phyloP scores from a whole-genome alignment of 2,329 filamentous ascomycete genomes.

The Hypoxylon sp. region DNA sequence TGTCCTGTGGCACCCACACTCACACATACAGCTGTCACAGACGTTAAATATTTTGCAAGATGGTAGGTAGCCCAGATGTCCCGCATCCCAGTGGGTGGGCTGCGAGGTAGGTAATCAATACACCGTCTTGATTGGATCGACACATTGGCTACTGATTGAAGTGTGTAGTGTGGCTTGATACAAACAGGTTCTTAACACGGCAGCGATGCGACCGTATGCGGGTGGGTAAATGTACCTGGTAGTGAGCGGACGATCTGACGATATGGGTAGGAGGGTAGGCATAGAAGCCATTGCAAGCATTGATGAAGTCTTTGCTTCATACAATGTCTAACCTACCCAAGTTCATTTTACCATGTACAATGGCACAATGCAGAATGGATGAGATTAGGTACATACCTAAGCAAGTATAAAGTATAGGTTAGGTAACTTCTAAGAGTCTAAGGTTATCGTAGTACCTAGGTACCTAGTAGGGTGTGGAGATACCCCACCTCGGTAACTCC shows the following conservation, averaged over 20 bases:
- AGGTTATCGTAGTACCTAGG: slow-evolving; percentile 13
- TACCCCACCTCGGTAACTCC: slow-evolving; percentile 15
- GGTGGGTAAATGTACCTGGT: not conserved
- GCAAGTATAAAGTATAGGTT: too few species aligned
- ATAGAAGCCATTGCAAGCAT: not conserved
- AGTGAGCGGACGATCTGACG: not conserved
- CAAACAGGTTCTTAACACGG: not conserved
- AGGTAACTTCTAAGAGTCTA: slow-evolving; percentile 20
- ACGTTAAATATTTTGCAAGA: slow-evolving; percentile 5
- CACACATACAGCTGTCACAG: slow-evolving; percentile 19
- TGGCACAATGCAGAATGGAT: too few species aligned
- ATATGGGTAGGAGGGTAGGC: too few species aligned
- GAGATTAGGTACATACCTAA: too few species aligned
- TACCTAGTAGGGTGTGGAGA: slow-evolving; percentile 12
- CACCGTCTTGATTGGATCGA: not conserved
- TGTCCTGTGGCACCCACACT: slow-evolving; percentile 19
- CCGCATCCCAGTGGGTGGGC: slow-evolving; percentile 17
- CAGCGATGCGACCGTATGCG: not conserved
- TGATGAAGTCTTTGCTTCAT: not conserved
- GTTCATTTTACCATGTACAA: not conserved
- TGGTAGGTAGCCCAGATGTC: not conserved
- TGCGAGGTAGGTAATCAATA: not conserved
- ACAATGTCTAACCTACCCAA: not conserved
- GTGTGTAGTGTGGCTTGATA: not conserved
- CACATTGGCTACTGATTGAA: not conserved